Base-by-base conservation (phyloP, 371 early-diverging fungal genomes). In the Rhizomucor miehei region DNA sequence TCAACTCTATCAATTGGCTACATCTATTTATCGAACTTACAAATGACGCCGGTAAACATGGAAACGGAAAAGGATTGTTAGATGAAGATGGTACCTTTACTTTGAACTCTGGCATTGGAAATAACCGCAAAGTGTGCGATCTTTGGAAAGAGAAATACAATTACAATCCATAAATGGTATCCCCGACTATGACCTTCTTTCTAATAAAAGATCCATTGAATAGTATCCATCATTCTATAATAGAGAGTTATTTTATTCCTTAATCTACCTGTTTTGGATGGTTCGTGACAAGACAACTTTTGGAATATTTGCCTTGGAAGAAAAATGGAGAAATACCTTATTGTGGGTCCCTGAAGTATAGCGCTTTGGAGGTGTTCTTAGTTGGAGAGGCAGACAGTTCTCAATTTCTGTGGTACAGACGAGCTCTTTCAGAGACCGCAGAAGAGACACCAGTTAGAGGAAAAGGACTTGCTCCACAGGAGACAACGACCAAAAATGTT, bases 1-100 rank as follows among this genome's bases (percentile, higher is more conserved):
- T 80, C 77, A 86, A 87, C 58, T 58, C 80, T 5, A 78, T 84
- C 60, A 75, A 80, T 35, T 88, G 88, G 88, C 70, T 87, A 36
- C 81, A 81, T 49, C 62, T 88, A 68, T 80, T 69, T 54, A 74
- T 77, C 14, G 73, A 80, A 59, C 58, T 87, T 24, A 71, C 80
- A 6, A 60, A 61, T 46, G 69, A 73, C 47, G 63, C 67, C 41
- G 65, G 67, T 5, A 12, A 43, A 25, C 56, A 57, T 21, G 43
- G 37, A 2, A 52, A 25, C 2, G 56, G 60, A 21, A 29, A 54
- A 13, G 62, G 63, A 12, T 29, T 66, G 11, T 20, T 54, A 1
- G 68, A 59, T 39, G 63, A 59, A 24, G 58, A 66, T 16, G 52
- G 47, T 6, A 69, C 66, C 0, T 52, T 48, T 24, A 37, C 52